Conservation (phyloP, 495 filamentous ascomycete species). For the Penicillium herquei region DNA sequence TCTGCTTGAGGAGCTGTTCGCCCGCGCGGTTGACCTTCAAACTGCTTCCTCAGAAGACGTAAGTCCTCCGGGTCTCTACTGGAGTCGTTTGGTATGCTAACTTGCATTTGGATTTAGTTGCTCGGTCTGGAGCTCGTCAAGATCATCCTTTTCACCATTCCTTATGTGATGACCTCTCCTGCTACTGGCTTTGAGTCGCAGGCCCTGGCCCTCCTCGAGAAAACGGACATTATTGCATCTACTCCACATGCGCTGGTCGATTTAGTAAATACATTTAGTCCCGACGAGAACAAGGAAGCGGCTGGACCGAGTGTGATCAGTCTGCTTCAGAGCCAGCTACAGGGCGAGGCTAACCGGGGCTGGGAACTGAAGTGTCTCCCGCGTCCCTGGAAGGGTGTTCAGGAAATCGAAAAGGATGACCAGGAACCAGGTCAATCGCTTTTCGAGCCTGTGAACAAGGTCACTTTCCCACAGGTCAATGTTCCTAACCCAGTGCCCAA, state of each 20-base stretch:
- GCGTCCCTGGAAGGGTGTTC: conserved; percentile 71
- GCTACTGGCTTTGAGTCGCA: conserved; percentile 62
- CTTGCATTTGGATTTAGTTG: conserved; percentile 28
- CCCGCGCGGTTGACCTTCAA: conserved; percentile 81
- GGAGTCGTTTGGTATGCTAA: conserved; percentile 17
- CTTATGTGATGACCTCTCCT: conserved; percentile 80
- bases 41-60: conserved; percentile 89
- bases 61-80: conserved; percentile 29
- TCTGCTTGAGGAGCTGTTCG: conserved; percentile 80
- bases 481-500: conserved; percentile 73
- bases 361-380: conserved; percentile 83
- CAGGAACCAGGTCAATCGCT: conserved; percentile 14
- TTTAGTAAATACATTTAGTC: conserved; percentile 78
- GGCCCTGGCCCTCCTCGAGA: conserved; percentile 76
- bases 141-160: conserved; percentile 88
- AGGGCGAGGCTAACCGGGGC: conserved; percentile 61
- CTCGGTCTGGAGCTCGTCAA: conserved; percentile 88
- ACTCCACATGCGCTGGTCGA: conserved; percentile 79
- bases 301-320: conserved; percentile 70
- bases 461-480: conserved; percentile 68
- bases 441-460: conserved; percentile 60
- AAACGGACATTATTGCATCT: conserved; percentile 86
- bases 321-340: conserved; percentile 81
- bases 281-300: conserved; percentile 49
- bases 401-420: conserved; percentile 43